Evolutionary conservation across 176 grass and related monocot species (phyloP), one percentile per base, ranked within the genome.

Genomic region (Saccharum spontaneum): DNA sequence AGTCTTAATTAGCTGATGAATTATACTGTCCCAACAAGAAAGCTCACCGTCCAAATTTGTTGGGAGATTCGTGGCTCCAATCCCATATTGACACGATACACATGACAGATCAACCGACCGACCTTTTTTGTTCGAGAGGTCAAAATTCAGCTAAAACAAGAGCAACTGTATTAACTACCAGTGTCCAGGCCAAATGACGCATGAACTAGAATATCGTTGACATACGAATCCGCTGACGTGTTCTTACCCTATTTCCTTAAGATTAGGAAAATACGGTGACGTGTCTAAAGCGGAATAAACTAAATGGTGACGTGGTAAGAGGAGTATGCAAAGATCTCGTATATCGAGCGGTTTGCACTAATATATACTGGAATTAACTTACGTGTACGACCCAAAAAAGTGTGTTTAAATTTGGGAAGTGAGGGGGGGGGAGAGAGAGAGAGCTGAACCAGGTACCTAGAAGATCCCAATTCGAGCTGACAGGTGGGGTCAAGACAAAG

Each of bases 41-140:
- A 69, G 45, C 45, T 81, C 88, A 90, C 88, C 88, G 72, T 43
- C 65, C 78, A 72, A 78, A 63, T 36, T 77, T 70, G 24, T 43
- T 1, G 8, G 12, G 23, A 54, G 60, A 20, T 69, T 44, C 83
- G 57, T 57, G 40, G 15, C 1, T 17, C 43, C 12, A 28, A 11
- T 44, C 72, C 72, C 4, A 9, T 71, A 34, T 26, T 28, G 54
- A 90, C 88, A 82, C 66, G 88, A 69, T 31, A 36, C 12, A 44
- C 16, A 2, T 12, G 23, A 61, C 37, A 9, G 12, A 62, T 34
- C 34, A 34, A 20, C 63, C 12, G 64, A 81, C 71, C 52, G 52
- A 76, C 64, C 77, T 9, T 3, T 8, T 18, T 4, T 60, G 14
- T 15, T 45, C n/a, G 20, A 70, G 20, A 70, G 6, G 73, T n/a